Conservation (phyloP, 768 basidiomycete species). For the Lactifluus volemus region DNA sequence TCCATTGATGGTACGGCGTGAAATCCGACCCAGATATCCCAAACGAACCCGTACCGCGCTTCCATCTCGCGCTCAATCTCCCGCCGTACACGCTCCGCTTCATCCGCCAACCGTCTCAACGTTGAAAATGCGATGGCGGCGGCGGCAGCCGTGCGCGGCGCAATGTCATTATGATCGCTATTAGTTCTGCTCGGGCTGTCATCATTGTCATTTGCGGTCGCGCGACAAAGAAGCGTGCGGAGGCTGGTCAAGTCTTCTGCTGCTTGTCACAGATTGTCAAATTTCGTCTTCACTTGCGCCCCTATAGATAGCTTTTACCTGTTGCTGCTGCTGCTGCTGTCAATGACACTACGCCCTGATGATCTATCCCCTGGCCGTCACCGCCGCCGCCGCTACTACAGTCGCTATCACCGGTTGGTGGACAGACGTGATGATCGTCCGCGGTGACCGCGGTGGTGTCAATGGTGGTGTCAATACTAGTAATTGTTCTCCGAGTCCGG, state of each 20-base stretch:
- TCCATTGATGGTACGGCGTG: slow-evolving; percentile 82
- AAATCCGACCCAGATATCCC: slow-evolving; percentile 76
- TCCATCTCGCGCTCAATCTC: slow-evolving; percentile 78
- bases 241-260: not conserved
- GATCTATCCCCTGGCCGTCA: too few relatives aligned
- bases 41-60: slow-evolving; percentile 60
- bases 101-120: slow-evolving; percentile 43
- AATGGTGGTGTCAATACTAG: slow-evolving; percentile 5
- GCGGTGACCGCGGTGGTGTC: slow-evolving; percentile 21
- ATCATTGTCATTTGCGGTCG: slow-evolving; percentile 43
- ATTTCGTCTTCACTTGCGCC: too few relatives aligned
- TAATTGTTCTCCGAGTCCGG: slow-evolving; percentile 1
- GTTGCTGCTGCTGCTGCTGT: too few relatives aligned
- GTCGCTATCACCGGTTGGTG: too few relatives aligned
- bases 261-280: not conserved
- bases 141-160: too few relatives aligned
- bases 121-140: slow-evolving; percentile 23
- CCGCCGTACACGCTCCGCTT: slow-evolving; percentile 44
- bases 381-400: too few relatives aligned
- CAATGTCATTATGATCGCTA: too few relatives aligned
- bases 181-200: not conserved
- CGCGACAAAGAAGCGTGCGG: slow-evolving; percentile 23
- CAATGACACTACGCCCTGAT: too few relatives aligned
- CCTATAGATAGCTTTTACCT: too few relatives aligned
- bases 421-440: too few relatives aligned